Evolutionary conservation across 2,329 filamentous ascomycete genomes (phyloP).

Genomic region (Colletotrichum higginsianum): DNA sequence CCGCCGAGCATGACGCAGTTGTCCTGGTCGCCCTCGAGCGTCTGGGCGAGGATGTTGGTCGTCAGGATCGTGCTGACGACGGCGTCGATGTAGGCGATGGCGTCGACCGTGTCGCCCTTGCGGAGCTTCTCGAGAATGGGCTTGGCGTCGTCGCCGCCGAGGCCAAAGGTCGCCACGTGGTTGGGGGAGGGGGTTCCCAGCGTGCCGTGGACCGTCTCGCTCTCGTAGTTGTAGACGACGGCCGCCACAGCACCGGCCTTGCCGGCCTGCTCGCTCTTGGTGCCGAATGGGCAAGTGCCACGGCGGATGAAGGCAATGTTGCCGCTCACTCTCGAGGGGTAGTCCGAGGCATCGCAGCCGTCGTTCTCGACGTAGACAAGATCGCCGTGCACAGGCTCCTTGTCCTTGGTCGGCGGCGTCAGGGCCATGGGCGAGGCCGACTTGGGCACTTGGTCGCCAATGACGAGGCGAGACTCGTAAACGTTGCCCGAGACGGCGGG

Average conservation of each 20-base stretch:
- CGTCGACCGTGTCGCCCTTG: slow-evolving; percentile 63
- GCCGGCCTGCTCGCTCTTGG: slow-evolving; percentile 79
- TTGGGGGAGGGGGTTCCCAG: slow-evolving; percentile 72
- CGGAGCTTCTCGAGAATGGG: slow-evolving; percentile 69
- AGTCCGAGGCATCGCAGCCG: slow-evolving; percentile 77
- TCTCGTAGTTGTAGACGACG: slow-evolving; percentile 81
- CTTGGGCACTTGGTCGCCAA: slow-evolving; percentile 66
- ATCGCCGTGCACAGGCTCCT: slow-evolving; percentile 71
- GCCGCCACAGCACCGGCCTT: slow-evolving; percentile 79
- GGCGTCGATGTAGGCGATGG: slow-evolving; percentile 73
- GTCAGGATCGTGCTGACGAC: slow-evolving; percentile 68
- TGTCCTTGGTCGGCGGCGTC: slow-evolving; percentile 75
- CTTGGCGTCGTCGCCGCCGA: slow-evolving; percentile 72
- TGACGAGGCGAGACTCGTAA: slow-evolving; percentile 69
- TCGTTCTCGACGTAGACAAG: slow-evolving; percentile 73
- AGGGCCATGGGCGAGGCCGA: slow-evolving; percentile 73
- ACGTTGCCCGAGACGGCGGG: slow-evolving; percentile 73
- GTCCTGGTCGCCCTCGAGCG: slow-evolving; percentile 69
- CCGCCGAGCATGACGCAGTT: slow-evolving; percentile 78
- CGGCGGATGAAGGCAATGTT: slow-evolving; percentile 80
- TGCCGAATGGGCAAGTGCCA: slow-evolving; percentile 79
- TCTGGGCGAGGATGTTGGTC: slow-evolving; percentile 76
- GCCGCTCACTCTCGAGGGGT: slow-evolving; percentile 69
- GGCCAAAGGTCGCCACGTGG: slow-evolving; percentile 78
- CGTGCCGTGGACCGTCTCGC: slow-evolving; percentile 76